Conservation (phyloP, 1,284 basidiomycete genomes). For the Ceratobasidium sp. region DNA sequence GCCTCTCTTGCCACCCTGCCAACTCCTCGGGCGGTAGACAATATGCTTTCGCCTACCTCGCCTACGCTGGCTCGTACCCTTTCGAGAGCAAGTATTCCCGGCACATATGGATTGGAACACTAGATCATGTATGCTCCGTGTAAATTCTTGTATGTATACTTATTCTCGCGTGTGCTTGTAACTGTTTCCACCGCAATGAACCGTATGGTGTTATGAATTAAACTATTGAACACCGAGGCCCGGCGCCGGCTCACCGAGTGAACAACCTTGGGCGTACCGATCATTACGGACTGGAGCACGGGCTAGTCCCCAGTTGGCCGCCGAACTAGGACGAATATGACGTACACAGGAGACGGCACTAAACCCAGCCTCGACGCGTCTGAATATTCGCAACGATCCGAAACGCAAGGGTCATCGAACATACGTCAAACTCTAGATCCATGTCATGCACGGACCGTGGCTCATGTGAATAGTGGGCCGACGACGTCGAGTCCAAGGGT, state of each 20-base stretch:
- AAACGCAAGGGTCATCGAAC: constrained; percentile 13
- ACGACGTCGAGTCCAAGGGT: neutral
- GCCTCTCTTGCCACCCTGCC: constrained; percentile 32
- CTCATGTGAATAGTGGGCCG: too few relatives aligned
- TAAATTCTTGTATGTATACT: neutral
- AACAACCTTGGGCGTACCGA: neutral
- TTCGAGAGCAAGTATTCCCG: neutral
- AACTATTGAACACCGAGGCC: neutral
- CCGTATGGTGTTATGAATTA: neutral
- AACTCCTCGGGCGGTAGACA: neutral
- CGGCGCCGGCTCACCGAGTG: neutral
- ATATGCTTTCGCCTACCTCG: neutral
- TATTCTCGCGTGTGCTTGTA: neutral
- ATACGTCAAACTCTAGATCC: neutral
- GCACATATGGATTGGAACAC: too few relatives aligned
- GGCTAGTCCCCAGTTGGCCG: neutral
- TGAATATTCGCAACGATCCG: neutral
- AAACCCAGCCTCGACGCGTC: neutral
- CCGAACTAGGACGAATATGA: neutral
- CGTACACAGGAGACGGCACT: neutral
- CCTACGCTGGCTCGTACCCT: neutral
- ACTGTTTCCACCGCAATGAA: neutral
- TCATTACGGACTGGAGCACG: neutral
- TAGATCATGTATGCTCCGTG: neutral
- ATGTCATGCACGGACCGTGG: neutral